Evolutionary conservation across 2,329 filamentous ascomycete species (phyloP).

Genomic region (Cryphonectria parasitica): DNA sequence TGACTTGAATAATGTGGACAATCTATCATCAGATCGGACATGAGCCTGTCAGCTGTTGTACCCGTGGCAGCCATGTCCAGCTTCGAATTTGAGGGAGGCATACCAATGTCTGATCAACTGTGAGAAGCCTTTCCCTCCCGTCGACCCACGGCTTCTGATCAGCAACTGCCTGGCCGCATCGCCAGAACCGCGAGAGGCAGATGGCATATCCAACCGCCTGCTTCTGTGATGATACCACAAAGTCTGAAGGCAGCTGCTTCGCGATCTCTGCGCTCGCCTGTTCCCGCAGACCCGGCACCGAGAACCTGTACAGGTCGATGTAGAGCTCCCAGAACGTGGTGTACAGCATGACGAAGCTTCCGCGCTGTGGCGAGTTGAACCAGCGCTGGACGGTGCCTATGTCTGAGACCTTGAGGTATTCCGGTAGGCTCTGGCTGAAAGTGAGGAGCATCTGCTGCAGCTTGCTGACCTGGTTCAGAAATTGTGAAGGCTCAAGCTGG

Average conservation of each 20-base stretch:
- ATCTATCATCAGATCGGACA: background rate
- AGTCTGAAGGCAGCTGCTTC: slow-evolving; percentile 41
- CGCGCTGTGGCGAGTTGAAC: slow-evolving; percentile 38
- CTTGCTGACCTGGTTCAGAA: slow-evolving; percentile 43
- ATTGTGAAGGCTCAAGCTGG: slow-evolving; percentile 41
- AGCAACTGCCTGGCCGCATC: slow-evolving; percentile 39
- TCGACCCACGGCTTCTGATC: slow-evolving; percentile 33
- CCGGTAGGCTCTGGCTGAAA: slow-evolving; percentile 42
- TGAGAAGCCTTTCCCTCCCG: slow-evolving; percentile 27
- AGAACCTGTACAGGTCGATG: slow-evolving; percentile 46
- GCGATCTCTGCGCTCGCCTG: slow-evolving; percentile 40
- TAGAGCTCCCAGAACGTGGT: slow-evolving; percentile 42
- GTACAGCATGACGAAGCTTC: slow-evolving; percentile 44
- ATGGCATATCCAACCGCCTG: slow-evolving; percentile 46
- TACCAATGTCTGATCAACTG: slow-evolving; percentile 31
- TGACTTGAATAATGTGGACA: slow-evolving; percentile 31
- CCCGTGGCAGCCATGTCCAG: background rate
- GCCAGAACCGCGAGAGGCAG: slow-evolving; percentile 42
- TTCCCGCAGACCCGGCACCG: slow-evolving; percentile 42
- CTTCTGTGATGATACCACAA: slow-evolving; percentile 42
- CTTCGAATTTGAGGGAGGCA: background rate
- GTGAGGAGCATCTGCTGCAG: slow-evolving; percentile 44
- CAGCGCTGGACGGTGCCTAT: slow-evolving; percentile 38
- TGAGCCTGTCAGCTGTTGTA: background rate
- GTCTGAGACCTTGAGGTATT: slow-evolving; percentile 41